These are phyloP conservation scores for Epichloe sylvatica DNA, from an alignment of 2,329 filamentous ascomycete species.

Conservation along the genomic window DNA sequence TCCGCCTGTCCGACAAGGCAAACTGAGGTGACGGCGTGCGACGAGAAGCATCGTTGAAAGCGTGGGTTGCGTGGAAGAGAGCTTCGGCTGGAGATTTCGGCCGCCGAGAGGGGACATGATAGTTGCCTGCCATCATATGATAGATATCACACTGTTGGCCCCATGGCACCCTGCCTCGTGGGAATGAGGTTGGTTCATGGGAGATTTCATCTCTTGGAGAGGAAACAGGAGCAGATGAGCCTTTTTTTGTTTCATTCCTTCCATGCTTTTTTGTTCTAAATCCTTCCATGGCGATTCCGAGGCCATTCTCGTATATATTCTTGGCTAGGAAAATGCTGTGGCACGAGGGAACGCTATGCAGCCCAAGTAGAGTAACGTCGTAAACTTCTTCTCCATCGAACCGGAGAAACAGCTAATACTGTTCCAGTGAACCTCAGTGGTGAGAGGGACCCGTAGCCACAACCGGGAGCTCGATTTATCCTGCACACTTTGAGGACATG, in stretches of 20 bases:
- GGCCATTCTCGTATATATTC: neutral
- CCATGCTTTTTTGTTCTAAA: neutral
- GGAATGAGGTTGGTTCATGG: neutral
- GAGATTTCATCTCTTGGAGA: neutral
- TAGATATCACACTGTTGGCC: neutral
- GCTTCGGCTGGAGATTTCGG: slow-evolving; percentile 1
- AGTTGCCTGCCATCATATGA: slow-evolving; percentile 1
- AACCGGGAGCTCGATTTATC: too few species aligned
- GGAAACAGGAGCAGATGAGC: neutral
- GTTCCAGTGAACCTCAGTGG: neutral
- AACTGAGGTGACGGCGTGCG: slow-evolving; percentile 4
- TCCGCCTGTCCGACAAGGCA: slow-evolving; percentile 1
- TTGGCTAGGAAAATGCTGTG: neutral
- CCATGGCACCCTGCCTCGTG: neutral
- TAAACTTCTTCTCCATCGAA: neutral
- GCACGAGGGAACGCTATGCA: neutral
- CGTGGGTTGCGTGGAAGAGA: neutral
- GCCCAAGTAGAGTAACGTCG: slow-evolving; percentile 1
- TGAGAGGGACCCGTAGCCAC: too few species aligned
- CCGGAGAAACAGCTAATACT: neutral
- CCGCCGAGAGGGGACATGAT: neutral
- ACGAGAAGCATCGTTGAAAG: neutral
- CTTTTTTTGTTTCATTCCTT: neutral
- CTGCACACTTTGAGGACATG: too few species aligned
- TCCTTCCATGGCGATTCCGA: neutral